These are phyloP conservation scores for Aspergillus sp. DNA, from an alignment of 2,329 filamentous ascomycete genomes.

Conservation along the genomic window DNA sequence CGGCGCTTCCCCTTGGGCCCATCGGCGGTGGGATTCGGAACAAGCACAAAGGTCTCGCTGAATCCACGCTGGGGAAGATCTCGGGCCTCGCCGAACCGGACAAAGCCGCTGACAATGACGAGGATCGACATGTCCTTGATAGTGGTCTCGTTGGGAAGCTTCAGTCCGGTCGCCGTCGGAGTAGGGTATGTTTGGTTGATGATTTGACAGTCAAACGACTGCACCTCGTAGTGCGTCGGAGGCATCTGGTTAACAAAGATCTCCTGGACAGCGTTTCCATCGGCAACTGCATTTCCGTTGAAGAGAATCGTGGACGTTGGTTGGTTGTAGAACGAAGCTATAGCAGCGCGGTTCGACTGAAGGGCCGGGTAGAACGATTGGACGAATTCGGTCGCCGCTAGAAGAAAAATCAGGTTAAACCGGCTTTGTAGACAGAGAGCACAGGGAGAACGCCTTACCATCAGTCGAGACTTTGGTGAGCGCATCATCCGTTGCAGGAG, in stretches of 20 bases:
- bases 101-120: conserved; percentile 70
- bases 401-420: background rate
- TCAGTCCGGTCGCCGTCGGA: conserved; percentile 42
- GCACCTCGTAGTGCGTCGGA: conserved; percentile 66
- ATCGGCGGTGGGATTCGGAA: conserved; percentile 62
- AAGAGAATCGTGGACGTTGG: conserved; percentile 68
- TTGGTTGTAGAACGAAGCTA: conserved; percentile 69
- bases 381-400: conserved; percentile 70
- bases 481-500: conserved; percentile 31
- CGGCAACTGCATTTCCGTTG: conserved; percentile 69
- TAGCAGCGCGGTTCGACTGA: conserved; percentile 55
- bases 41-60: conserved; percentile 76
- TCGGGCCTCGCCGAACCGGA: conserved; percentile 64
- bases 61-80: conserved; percentile 68
- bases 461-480: conserved; percentile 44
- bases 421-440: background rate
- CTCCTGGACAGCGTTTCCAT: conserved; percentile 64
- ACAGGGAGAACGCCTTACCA: conserved; percentile 28
- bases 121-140: conserved; percentile 66
- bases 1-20: conserved; percentile 55
- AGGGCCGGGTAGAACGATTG: conserved; percentile 75
- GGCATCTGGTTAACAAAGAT: conserved; percentile 68
- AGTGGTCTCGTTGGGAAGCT: conserved; percentile 41
- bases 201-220: conserved; percentile 74
- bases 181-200: conserved; percentile 68